These are phyloP conservation scores for Lentinus brumalis DNA, from an alignment of 768 basidiomycete genomes.

Conservation along the genomic window DNA sequence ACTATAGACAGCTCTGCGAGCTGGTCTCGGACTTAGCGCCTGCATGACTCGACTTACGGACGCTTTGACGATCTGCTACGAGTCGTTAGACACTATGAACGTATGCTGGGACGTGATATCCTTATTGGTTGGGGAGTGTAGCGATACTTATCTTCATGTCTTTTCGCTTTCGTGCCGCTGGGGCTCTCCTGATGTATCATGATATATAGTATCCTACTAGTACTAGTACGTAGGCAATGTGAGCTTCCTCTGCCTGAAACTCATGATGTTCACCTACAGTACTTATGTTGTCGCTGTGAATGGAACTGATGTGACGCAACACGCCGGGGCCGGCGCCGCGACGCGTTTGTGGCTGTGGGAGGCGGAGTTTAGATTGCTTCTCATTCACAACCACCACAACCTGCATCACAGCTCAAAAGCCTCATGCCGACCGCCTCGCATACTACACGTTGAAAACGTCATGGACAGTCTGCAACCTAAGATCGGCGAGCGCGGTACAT, in stretches of 20 bases:
- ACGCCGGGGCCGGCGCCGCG: too few species aligned
- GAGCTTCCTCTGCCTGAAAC: too few species aligned
- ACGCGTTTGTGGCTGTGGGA: too few species aligned
- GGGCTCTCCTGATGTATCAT: background rate
- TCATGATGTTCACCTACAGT: too few species aligned
- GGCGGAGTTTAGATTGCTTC: too few species aligned
- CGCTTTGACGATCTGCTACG: background rate
- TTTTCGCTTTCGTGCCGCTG: background rate
- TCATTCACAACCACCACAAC: too few species aligned
- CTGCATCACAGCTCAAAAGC: too few species aligned
- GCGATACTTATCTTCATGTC: background rate
- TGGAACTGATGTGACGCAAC: too few species aligned
- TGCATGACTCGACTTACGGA: background rate
- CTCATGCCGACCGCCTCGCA: too few species aligned
- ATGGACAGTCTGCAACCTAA: background rate
- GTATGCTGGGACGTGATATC: background rate
- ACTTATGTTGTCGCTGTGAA: too few species aligned
- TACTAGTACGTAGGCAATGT: too few species aligned
- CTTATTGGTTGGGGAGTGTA: background rate
- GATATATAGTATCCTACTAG: too few species aligned
- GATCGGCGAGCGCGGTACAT: background rate
- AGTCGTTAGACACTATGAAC: background rate
- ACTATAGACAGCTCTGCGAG: constrained; percentile 11
- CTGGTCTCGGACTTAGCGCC: background rate
- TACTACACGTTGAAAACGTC: background rate